Percentiles rank a stretch among this genome's conserved stretches.
phyloP scores from a whole-genome alignment of 202 grass and related monocot species.

The Carex sylvatica region DNA sequence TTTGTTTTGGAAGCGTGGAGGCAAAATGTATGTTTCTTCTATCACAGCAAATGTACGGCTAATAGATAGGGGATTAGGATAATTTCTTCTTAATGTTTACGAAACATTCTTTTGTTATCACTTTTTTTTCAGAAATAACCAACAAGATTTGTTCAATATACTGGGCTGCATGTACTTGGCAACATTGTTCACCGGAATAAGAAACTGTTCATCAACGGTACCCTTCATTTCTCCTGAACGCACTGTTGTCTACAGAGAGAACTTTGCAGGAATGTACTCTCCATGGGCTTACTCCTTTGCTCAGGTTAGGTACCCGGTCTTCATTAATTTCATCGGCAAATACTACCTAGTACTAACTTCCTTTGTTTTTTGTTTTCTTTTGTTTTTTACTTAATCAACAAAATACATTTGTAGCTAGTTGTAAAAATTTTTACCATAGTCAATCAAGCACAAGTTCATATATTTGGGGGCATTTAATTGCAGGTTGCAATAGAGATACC shows the following conservation, averaged over 20 bases:
- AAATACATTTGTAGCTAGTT: no score
- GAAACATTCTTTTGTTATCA: neutral
- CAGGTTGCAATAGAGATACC: conserved; percentile 81
- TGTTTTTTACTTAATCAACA: no score
- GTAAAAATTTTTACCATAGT: neutral
- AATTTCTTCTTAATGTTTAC: neutral
- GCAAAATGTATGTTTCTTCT: conserved; percentile 34
- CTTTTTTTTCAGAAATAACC: conserved; percentile 53
- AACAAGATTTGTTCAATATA: conserved; percentile 76
- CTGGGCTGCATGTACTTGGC: conserved; percentile 52
- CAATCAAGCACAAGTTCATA: neutral
- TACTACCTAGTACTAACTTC: neutral
- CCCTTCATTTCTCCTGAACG: conserved; percentile 60
- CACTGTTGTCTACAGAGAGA: conserved; percentile 65
- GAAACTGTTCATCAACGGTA: conserved; percentile 58
- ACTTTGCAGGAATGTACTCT: conserved; percentile 87
- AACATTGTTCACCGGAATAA: conserved; percentile 52
- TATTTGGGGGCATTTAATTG: neutral
- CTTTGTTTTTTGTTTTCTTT: no score
- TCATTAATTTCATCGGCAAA: neutral
- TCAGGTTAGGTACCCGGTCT: neutral
- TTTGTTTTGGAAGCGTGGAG: conserved; percentile 64
- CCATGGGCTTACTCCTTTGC: conserved; percentile 86
- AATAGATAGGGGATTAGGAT: no score
- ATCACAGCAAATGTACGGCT: no score